A percentile compares a stretch with the other conserved stretches of the same genome.
phyloP scores from a whole-genome alignment of 106 monocot species.

The Triglochin maritima region DNA sequence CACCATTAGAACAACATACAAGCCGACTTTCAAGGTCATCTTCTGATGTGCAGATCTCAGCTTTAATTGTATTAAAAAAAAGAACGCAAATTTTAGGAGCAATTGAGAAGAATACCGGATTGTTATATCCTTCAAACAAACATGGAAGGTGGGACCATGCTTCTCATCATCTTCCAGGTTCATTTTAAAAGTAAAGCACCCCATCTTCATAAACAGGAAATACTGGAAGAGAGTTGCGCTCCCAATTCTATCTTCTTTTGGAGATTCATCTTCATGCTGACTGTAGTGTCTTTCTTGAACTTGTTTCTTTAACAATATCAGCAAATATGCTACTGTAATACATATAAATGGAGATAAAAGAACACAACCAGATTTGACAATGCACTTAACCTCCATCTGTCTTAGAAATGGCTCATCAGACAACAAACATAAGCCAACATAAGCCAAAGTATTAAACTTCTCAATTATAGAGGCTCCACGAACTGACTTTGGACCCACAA shows the following conservation, averaged over 20 bases:
- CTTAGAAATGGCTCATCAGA: conserved; percentile 56
- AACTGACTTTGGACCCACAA: conserved; percentile 12
- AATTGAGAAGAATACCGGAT: conserved; percentile 37
- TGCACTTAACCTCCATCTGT: conserved; percentile 52
- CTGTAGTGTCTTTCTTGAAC: background rate
- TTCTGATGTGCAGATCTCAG: too few relatives aligned
- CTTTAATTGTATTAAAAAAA: too few relatives aligned
- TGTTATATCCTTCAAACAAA: conserved; percentile 16
- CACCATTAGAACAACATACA: too few relatives aligned
- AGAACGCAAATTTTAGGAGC: conserved; percentile 26
- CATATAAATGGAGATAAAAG: conserved; percentile 32
- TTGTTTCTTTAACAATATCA: conserved; percentile 18
- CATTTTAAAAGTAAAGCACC: conserved; percentile 28
- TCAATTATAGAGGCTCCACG: conserved; percentile 34
- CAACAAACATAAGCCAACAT: conserved; percentile 40
- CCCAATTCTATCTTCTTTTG: conserved; percentile 3
- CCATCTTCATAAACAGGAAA: conserved; percentile 36
- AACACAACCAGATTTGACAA: conserved; percentile 22
- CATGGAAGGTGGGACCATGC: conserved; percentile 21
- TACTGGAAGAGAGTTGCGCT: conserved; percentile 9
- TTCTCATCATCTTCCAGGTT: conserved; percentile 36
- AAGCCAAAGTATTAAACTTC: conserved; percentile 33
- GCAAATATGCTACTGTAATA: conserved; percentile 18
- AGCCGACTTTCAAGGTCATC: too few relatives aligned
- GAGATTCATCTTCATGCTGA: background rate